phyloP scores from a whole-genome alignment of 306 rosid genomes.

The Ziziphus jujuba region DNA sequence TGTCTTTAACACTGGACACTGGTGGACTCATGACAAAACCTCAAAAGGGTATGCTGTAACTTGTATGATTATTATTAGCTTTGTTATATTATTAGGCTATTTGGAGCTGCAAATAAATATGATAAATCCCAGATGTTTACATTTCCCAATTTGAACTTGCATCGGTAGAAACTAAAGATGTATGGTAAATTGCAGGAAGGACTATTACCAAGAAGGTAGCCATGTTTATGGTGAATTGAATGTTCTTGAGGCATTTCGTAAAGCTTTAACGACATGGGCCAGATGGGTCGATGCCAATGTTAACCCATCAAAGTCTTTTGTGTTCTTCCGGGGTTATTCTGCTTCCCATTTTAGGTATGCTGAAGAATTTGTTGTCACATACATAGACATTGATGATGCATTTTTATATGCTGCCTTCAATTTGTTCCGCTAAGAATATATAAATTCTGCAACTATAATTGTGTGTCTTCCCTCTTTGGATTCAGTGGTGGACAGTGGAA shows the following conservation, averaged over 20 bases:
- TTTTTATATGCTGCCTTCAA: too few relatives aligned
- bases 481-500: constrained; percentile 99
- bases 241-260: constrained; percentile 90
- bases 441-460: too few relatives aligned
- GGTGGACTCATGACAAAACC: constrained; percentile 99
- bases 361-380: not conserved
- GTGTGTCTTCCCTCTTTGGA: not conserved
- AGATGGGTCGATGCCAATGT: constrained; percentile 85
- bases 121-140: not conserved
- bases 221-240: constrained; percentile 76
- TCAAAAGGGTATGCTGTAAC: constrained; percentile 65
- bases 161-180: constrained; percentile 13
- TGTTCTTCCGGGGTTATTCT: constrained; percentile 91
- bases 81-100: not conserved
- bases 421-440: too few relatives aligned
- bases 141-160: not conserved
- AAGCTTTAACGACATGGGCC: constrained; percentile 91
- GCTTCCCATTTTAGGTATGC: constrained; percentile 96
- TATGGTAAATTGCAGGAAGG: constrained; percentile 53
- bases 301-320: constrained; percentile 61
- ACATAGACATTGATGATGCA: too few relatives aligned
- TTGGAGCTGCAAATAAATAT: not conserved
- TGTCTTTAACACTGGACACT: constrained; percentile 93
- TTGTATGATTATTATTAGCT: not conserved
- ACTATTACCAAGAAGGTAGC: constrained; percentile 97